Base-by-base conservation (phyloP, 331 rosid genomes). In the Malus hybrid region DNA sequence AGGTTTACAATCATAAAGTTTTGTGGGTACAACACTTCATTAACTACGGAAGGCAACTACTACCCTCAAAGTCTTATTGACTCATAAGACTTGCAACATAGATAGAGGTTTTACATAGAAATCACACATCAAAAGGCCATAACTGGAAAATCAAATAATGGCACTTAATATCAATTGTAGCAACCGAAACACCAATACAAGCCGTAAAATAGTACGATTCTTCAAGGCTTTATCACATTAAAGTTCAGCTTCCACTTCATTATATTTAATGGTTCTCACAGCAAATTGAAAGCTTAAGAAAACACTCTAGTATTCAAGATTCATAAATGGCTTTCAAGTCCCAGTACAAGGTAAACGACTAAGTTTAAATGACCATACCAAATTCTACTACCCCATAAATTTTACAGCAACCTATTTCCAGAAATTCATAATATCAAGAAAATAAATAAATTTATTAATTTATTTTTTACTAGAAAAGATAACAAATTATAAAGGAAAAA, bases 351-450 rank as follows among this genome's bases (percentile, higher is more conserved):
- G 48, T 14, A 34, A 9, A 57, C 10, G 31, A 6, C 28, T 3
- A 33, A 33, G 33, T 3, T 57, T 6, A 13, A 56, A 67, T 20
- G 54, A 65, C 63, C 13, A 64, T 31, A 34, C 66, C 16, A 48
- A 16, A 61, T 28, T 69, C 42, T 39, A 69, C 18, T 5, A 36
- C 28, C 32, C 74, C 68, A 3, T 18, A 67, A 19, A 10, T 18
- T 54, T 20, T n/a, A 7, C 12, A 75, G 18, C 5, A 67, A 80
- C 77, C 77, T 79, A 82, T 78, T 76, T 78, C 70, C 59, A 75
- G 63, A 78, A 71, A 74, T 34, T 56, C 39, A 29, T 39, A 19
- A n/a, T 10, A n/a, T 22, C 32, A 6, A 36, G 32, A 20, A 77
- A 73, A 60, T 9, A 10, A 69, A 64, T 33, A 0, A 10, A 42